Evolutionary conservation across 495 filamentous ascomycete species (phyloP).

Genomic region (Aspergillus biplanus): DNA sequence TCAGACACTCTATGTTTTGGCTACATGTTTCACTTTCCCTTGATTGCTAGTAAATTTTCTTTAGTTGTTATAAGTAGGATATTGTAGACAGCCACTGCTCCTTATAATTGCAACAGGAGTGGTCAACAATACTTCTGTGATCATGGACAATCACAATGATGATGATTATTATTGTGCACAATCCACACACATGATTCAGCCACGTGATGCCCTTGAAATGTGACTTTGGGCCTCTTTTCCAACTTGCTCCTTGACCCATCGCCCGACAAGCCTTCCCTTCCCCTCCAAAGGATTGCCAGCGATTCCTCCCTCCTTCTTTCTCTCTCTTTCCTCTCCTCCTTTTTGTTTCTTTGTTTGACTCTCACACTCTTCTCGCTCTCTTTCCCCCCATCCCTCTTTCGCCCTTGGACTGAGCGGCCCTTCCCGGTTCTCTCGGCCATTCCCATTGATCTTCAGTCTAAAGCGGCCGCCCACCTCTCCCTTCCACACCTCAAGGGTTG

Average conservation of each 20-base stretch:
- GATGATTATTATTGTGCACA: constrained; percentile 26
- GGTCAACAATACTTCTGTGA: not conserved
- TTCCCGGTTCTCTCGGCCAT: constrained; percentile 22
- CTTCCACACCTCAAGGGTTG: constrained; percentile 30
- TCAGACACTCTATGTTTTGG: not conserved
- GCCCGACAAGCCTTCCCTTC: constrained; percentile 28
- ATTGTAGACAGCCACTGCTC: not conserved
- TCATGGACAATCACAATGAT: not conserved
- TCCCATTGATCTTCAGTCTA: constrained; percentile 16
- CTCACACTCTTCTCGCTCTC: constrained; percentile 11
- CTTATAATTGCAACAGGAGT: not conserved
- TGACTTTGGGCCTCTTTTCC: constrained; percentile 28
- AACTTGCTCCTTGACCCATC: constrained; percentile 18
- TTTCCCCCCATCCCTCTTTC: constrained; percentile 13
- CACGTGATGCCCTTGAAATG: constrained; percentile 43
- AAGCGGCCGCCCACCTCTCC: constrained; percentile 14
- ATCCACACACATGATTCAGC: constrained; percentile 45
- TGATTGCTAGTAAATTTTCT: not conserved
- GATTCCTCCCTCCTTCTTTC: constrained; percentile 12
- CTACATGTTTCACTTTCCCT: not conserved
- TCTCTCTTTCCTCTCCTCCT: constrained; percentile 9
- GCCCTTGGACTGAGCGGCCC: constrained; percentile 18
- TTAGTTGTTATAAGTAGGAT: not conserved
- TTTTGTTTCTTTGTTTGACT: constrained; percentile 11
- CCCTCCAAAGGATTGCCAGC: constrained; percentile 16